Evolutionary conservation across 2,329 filamentous ascomycete species (phyloP), one percentile per base, ranked within the genome.

Genomic region (Penicillium freii): DNA sequence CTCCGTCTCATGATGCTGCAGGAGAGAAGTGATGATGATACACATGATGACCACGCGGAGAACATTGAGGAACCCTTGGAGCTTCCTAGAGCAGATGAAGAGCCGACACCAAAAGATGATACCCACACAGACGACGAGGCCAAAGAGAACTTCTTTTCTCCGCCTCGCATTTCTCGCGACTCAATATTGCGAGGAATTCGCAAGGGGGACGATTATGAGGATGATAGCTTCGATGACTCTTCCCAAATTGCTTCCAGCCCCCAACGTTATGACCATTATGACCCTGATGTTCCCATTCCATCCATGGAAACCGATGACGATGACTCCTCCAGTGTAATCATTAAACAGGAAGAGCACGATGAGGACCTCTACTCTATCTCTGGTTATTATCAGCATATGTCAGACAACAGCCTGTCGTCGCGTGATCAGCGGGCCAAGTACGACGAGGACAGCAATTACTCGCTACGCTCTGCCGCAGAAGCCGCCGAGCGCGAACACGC

Each of bases 101-200:
- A 42, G 8, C 6, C n/a, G 4, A 17, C 21, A 21, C 25, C 54
- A 4, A 53, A 34, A 27, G 23, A 47, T 36, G 54, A 45, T 42
- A 25, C 17, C 2, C 39, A 34, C 13, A 39, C 21, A 17, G 40
- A 58, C 7, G 53, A 61, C 1, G 23, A 42, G 21, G 69, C 86
- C 43, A 85, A 83, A 45, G 85, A 89, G 73, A 87, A 65, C 82
- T 83, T 52, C 76, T 81, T 56, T 80, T 83, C 67, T 15, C 90
- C 87, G 19, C 82, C 89, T 11, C 88, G 88, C 54, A 96, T 97
- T 69, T 97, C 93, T 9, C 86, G 93, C 38, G 94, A 97, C 72
- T 96, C 92, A 0, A 97, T 97, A 65, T 80, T 97, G 66, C 87
- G 90, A 52, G 91, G 93, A 61, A 88, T 97, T 54, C 91, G 94